Evolutionary conservation across 768 basidiomycete genomes (phyloP).

Genomic region (Coprinopsis marcescibilis): DNA sequence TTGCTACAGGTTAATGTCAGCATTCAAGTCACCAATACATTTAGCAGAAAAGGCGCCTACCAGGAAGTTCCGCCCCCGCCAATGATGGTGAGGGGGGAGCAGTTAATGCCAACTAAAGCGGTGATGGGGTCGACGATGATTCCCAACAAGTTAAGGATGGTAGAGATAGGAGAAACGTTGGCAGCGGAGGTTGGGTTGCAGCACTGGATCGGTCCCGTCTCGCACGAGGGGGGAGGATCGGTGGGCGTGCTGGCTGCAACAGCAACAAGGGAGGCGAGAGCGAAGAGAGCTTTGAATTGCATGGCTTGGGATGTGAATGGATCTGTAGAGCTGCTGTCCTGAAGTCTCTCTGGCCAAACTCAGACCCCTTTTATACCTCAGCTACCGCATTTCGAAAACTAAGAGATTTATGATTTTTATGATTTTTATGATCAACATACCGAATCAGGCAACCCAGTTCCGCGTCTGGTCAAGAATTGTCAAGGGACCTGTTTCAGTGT

Average conservation of each 20-base stretch:
- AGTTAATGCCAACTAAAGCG: slow-evolving; percentile 11
- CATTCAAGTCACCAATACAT: background rate
- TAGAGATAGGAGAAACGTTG: background rate
- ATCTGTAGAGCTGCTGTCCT: too few relatives aligned
- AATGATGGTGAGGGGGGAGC: slow-evolving; percentile 15
- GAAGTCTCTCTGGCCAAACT: too few relatives aligned
- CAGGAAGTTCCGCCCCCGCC: slow-evolving; percentile 14
- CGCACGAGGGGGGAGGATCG: background rate
- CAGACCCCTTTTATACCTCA: too few relatives aligned
- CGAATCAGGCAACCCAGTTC: too few relatives aligned
- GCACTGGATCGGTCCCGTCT: slow-evolving; percentile 19
- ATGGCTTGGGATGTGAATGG: too few relatives aligned
- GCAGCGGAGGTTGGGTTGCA: slow-evolving; percentile 16
- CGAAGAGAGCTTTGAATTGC: slow-evolving; percentile 1
- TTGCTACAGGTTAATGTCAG: slow-evolving; percentile 5
- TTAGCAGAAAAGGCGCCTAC: background rate
- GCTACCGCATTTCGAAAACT: too few relatives aligned
- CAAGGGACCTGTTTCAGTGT: too few relatives aligned
- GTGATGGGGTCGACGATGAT: slow-evolving; percentile 9
- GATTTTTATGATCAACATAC: too few relatives aligned
- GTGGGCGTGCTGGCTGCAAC: background rate
- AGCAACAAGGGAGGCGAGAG: background rate
- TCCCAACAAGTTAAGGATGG: slow-evolving; percentile 14
- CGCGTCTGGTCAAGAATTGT: too few relatives aligned
- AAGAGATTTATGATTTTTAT: too few relatives aligned